Base-by-base conservation (phyloP, 2,329 filamentous ascomycete species). In the Neopestalotiopsis clavispora region DNA sequence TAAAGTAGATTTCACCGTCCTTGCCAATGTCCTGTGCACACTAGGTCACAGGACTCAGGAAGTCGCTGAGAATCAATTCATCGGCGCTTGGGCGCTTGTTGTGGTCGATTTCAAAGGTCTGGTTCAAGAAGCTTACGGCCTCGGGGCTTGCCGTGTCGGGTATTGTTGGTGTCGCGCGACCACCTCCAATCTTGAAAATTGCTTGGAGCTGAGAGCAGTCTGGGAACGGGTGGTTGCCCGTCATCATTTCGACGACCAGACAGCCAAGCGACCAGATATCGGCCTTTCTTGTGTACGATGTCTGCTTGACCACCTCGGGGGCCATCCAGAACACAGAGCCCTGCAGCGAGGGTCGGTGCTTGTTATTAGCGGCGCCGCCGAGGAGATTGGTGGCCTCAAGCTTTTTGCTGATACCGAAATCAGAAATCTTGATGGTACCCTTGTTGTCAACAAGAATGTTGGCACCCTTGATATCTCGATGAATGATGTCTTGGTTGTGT, bases 301-400 rank as follows among this genome's bases (percentile, higher is more conserved):
- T 98, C 82, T 98, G 96, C 77, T 96, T 96, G 71, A 99, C 96
- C 23, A 99, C 96, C 83, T 99, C 96, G 9, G 96, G 96, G 0
- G 96, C 96, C 96, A 99, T 99, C 96, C 96, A 99, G 84, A 98
- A 99, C 66, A 99, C 96, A 32, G 94, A 98, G 14, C 96, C 96
- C 80, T 99, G 96, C 3, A 99, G 88, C 1, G 95, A 98, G 2
- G 90, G 90, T 4, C 90, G 85, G 76, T 92, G 86, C 79, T 90
- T 91, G 80, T 87, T 90, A 80, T 90, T 91, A 76, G 86, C 88
- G 77, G 85, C 91, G 74, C 86, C 91, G 77, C 80, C 90, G 61
- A 97, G 89, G 59, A 98, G 89, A 70, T 95, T 96, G 68, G 94
- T 92, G 14, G 94, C 94, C 81, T 98, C 95, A 56, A 98, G 92